phyloP scores from a whole-genome alignment of 805 yeast genomes.

The Saturnispora besseyi region DNA sequence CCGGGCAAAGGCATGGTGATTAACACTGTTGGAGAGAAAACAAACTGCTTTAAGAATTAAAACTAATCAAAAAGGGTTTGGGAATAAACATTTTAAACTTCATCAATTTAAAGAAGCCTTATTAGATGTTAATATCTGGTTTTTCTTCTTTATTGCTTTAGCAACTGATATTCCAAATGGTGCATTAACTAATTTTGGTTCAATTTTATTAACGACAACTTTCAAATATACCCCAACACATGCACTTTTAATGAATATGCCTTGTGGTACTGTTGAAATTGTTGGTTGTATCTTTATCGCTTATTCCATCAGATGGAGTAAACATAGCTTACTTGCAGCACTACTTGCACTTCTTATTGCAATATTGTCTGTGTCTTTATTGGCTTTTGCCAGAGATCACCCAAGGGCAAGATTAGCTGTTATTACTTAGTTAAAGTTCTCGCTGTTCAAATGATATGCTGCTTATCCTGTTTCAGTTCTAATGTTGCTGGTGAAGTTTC shows the following conservation, averaged over 20 bases:
- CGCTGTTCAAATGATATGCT: conserved; percentile 23
- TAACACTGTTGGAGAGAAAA: conserved; percentile 31
- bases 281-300: conserved; percentile 4
- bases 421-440: conserved; percentile 21
- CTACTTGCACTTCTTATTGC: conserved; percentile 13
- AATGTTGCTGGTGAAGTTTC: conserved; percentile 56
- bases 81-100: conserved; percentile 32
- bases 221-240: conserved; percentile 14
- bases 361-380: conserved; percentile 12
- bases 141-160: conserved; percentile 36
- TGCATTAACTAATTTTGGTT: conserved; percentile 46
- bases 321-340: conserved; percentile 19
- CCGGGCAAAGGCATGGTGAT: conserved; percentile 28
- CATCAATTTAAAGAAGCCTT: conserved; percentile 50
- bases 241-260: conserved; percentile 14
- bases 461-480: conserved; percentile 31
- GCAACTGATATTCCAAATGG: conserved; percentile 50
- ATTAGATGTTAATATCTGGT: conserved; percentile 42
- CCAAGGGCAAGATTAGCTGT: conserved; percentile 20
- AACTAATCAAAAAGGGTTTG: conserved; percentile 31
- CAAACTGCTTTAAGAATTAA: conserved; percentile 23
- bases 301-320: background rate
- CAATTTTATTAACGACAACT: conserved; percentile 20
- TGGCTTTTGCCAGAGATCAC: conserved; percentile 16
- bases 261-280: conserved; percentile 18